Conservation (phyloP, 164 flowering plant species). For the Vitis labrusca region DNA sequence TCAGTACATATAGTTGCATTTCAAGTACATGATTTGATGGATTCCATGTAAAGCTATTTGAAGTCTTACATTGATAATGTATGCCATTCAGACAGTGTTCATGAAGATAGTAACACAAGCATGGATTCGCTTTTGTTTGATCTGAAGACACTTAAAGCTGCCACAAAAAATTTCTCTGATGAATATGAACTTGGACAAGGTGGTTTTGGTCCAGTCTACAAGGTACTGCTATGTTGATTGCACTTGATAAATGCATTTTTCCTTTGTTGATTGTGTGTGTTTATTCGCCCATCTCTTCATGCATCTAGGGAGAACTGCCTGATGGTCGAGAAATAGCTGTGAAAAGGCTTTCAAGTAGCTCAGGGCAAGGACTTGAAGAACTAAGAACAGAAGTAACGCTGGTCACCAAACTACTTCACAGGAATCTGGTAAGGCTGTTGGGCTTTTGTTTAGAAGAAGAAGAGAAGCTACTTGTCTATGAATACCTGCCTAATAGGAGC, state of each 20-base stretch:
- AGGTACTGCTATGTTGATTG: conserved; percentile 5
- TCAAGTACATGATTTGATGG: too few species aligned
- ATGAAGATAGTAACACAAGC: conserved; percentile 3
- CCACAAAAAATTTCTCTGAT: conserved; percentile 15
- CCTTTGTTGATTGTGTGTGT: too few species aligned
- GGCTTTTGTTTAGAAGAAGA: conserved; percentile 26
- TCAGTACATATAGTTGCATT: neutral
- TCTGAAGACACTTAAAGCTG: conserved; percentile 10
- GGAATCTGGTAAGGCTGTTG: conserved; percentile 22
- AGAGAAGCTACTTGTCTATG: conserved; percentile 29
- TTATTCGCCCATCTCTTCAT: too few species aligned
- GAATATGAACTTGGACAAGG: conserved; percentile 24
- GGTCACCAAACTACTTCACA: conserved; percentile 19
- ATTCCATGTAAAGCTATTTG: too few species aligned
- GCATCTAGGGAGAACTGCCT: conserved; percentile 6
- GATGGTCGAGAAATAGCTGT: conserved; percentile 21
- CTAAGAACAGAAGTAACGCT: conserved; percentile 23
- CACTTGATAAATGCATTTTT: neutral
- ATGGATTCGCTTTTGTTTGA: conserved; percentile 11
- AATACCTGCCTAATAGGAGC: conserved; percentile 28
- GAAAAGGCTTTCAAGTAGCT: conserved; percentile 19
- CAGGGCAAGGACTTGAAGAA: conserved; percentile 21
- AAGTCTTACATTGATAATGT: too few species aligned
- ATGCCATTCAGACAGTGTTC: neutral
- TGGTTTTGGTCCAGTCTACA: conserved; percentile 30